Percentiles rank a stretch among this genome's conserved stretches.
Evolutionary conservation across 2,329 filamentous ascomycete genomes (phyloP).

Genomic region (Plectosphaerella sp.): DNA sequence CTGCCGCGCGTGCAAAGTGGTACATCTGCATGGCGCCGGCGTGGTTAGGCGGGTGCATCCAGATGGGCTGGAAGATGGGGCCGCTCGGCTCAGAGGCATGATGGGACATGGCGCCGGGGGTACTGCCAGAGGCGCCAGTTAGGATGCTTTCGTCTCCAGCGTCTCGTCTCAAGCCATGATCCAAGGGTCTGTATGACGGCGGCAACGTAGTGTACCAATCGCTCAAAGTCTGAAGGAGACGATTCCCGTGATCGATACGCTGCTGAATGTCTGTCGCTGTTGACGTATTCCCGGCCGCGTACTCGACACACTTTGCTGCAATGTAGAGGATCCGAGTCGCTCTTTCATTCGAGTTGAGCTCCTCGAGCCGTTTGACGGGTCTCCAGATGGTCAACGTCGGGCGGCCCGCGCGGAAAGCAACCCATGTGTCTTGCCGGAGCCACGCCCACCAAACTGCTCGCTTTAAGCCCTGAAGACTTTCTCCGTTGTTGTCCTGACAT

Average conservation of each 20-base stretch:
- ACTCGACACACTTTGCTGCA: slow-evolving; percentile 50
- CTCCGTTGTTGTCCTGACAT: slow-evolving; percentile 54
- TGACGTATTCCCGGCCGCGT: slow-evolving; percentile 37
- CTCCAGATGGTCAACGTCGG: slow-evolving; percentile 53
- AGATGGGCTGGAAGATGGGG: slow-evolving; percentile 35
- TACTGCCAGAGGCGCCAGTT: slow-evolving; percentile 17
- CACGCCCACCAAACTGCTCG: slow-evolving; percentile 61
- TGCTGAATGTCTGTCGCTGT: background rate
- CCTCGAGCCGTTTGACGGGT: slow-evolving; percentile 39
- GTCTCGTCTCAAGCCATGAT: slow-evolving; percentile 7
- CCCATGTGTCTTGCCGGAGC: slow-evolving; percentile 60
- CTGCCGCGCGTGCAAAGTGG: slow-evolving; percentile 43
- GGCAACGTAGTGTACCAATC: slow-evolving; percentile 6
- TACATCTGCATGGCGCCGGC: slow-evolving; percentile 44
- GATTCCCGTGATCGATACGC: slow-evolving; percentile 27
- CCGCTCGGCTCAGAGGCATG: slow-evolving; percentile 13
- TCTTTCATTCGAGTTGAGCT: slow-evolving; percentile 45
- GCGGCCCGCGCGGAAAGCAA: slow-evolving; percentile 52
- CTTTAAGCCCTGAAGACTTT: slow-evolving; percentile 44
- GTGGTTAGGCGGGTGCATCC: slow-evolving; percentile 40
- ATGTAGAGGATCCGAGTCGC: slow-evolving; percentile 46
- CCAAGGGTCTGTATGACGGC: slow-evolving; percentile 24
- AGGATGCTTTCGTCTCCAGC: slow-evolving; percentile 7
- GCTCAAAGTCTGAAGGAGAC: slow-evolving; percentile 1
- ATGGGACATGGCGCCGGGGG: slow-evolving; percentile 9